A percentile compares a stretch with the other conserved stretches of the same genome.
These are phyloP conservation scores for Tripidium arundinaceum DNA, from an alignment of 202 grass and related monocot genomes.

Conservation along the genomic window DNA sequence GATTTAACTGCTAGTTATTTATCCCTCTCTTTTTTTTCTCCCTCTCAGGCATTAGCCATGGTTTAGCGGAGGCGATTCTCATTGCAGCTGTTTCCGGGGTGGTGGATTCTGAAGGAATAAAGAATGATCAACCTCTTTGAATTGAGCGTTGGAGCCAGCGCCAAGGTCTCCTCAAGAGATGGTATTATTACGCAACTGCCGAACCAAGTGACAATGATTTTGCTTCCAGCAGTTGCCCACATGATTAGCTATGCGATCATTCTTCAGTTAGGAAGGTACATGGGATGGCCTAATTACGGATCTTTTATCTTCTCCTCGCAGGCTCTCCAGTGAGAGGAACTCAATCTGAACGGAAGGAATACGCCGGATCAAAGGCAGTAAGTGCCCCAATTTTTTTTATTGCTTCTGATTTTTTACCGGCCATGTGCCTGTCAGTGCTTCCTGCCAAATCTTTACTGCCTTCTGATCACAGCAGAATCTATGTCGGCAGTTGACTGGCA, in stretches of 20 bases:
- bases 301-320: constrained; percentile 38
- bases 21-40: background rate
- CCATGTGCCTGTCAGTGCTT: background rate
- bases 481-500: no score
- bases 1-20: background rate
- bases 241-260: constrained; percentile 29
- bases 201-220: constrained; percentile 26
- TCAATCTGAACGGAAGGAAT: constrained; percentile 43
- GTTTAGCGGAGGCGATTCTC: constrained; percentile 8
- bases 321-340: constrained; percentile 41
- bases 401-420: background rate
- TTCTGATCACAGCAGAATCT: no score
- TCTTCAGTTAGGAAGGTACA: constrained; percentile 28
- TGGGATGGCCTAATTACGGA: constrained; percentile 27
- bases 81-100: constrained; percentile 23
- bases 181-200: constrained; percentile 36
- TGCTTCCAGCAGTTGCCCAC: constrained; percentile 20
- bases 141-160: constrained; percentile 43
- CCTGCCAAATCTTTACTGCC: background rate
- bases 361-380: constrained; percentile 32
- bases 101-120: constrained; percentile 33
- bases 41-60: constrained; percentile 28
- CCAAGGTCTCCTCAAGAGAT: constrained; percentile 44
- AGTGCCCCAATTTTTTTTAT: background rate
- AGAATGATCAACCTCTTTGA: constrained; percentile 52